phyloP scores from a whole-genome alignment of 2,329 filamentous ascomycete species.

The Stagonosporopsis tanaceti region DNA sequence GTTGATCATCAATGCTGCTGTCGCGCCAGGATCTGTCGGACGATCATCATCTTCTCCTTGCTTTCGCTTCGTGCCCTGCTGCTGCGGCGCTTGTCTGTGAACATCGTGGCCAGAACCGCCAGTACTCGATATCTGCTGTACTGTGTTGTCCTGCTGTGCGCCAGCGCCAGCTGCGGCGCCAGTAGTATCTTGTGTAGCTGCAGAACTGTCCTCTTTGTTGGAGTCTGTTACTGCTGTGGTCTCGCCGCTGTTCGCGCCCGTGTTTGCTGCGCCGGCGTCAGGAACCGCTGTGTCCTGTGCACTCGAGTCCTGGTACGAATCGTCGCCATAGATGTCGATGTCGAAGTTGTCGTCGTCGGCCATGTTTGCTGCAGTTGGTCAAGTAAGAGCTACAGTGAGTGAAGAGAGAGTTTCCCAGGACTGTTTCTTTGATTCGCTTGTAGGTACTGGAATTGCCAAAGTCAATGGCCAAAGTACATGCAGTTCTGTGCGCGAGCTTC shows the following conservation, averaged over 20 bases:
- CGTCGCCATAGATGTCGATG: conserved; percentile 74
- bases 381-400: conserved; percentile 37
- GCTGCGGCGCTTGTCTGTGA: conserved; percentile 56
- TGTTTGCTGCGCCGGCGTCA: conserved; percentile 37
- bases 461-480: conserved; percentile 49
- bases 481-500: conserved; percentile 43
- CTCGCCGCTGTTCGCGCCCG: conserved; percentile 38
- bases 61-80: conserved; percentile 70
- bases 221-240: conserved; percentile 23
- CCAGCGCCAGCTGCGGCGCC: conserved; percentile 33
- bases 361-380: conserved; percentile 44
- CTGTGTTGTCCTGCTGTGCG: conserved; percentile 39
- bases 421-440: conserved; percentile 48
- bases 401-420: conserved; percentile 33
- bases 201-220: conserved; percentile 19
- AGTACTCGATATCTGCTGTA: conserved; percentile 56
- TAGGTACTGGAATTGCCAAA: conserved; percentile 49
- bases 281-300: conserved; percentile 36
- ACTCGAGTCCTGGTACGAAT: conserved; percentile 48
- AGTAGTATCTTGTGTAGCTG: conserved; percentile 28
- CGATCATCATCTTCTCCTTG: conserved; percentile 62
- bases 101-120: conserved; percentile 49
- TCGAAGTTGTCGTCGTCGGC: conserved; percentile 74
- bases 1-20: conserved; percentile 80
- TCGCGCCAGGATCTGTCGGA: conserved; percentile 66